Conservation (phyloP, 495 filamentous ascomycete genomes). For the Penicillium flavigenum region DNA sequence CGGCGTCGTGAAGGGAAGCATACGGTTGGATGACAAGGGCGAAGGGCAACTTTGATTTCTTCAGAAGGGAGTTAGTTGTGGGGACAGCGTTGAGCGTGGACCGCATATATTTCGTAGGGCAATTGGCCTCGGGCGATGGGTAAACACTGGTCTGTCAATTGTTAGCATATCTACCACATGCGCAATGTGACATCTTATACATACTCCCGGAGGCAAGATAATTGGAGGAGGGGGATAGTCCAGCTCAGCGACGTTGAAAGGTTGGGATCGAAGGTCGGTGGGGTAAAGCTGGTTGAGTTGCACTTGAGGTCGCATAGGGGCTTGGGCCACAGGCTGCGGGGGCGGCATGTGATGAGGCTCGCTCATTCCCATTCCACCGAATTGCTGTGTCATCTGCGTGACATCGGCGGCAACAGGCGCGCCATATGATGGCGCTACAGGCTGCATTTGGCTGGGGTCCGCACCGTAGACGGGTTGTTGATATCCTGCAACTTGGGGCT, state of each 20-base stretch:
- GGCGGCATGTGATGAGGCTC: conserved; percentile 57
- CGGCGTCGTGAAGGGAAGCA: conserved; percentile 83
- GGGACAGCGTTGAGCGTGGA: conserved; percentile 93
- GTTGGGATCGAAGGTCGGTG: conserved; percentile 85
- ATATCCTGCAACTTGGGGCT: conserved; percentile 51
- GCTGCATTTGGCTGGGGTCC: conserved; percentile 48
- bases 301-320: conserved; percentile 48
- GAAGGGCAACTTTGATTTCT: conserved; percentile 94
- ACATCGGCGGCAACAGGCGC: conserved; percentile 57
- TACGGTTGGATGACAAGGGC: conserved; percentile 96
- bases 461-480: conserved; percentile 56
- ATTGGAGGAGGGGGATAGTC: conserved; percentile 91
- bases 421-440: conserved; percentile 65
- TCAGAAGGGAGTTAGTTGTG: conserved; percentile 84
- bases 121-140: conserved; percentile 88
- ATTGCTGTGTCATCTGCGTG: conserved; percentile 75
- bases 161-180: conserved; percentile 28
- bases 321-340: conserved; percentile 49
- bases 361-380: conserved; percentile 76
- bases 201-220: conserved; percentile 85
- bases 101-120: conserved; percentile 89
- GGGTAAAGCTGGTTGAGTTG: conserved; percentile 86
- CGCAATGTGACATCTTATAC: conserved; percentile 30
- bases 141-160: conserved; percentile 77
- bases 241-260: conserved; percentile 89